phyloP scores from a whole-genome alignment of 176 grass and related monocot species.

The Bolboschoenus planiculmis region DNA sequence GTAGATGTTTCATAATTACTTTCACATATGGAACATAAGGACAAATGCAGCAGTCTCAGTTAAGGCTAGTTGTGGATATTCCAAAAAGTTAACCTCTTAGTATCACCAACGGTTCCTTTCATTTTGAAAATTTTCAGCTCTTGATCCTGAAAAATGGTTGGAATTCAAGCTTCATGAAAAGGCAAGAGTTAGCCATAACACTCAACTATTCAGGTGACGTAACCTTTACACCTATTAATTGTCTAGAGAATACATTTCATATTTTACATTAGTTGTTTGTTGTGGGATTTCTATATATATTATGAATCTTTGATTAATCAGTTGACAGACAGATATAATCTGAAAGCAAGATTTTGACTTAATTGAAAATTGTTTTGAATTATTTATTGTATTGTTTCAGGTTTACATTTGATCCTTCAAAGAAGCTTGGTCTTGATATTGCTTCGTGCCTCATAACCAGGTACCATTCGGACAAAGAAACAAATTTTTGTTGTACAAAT shows the following conservation, averaged over 20 bases:
- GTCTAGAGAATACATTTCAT: not conserved
- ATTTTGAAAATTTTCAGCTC: slow-evolving; percentile 43
- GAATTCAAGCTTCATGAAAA: slow-evolving; percentile 91
- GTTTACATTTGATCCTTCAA: slow-evolving; percentile 83
- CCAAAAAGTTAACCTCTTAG: not conserved
- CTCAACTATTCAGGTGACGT: slow-evolving; percentile 67
- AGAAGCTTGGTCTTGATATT: slow-evolving; percentile 85
- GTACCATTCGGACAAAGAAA: slow-evolving; percentile 27
- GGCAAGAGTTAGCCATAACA: slow-evolving; percentile 81
- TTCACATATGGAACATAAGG: not conserved
- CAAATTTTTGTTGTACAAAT: not conserved
- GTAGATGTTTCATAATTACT: not conserved
- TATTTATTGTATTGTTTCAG: slow-evolving; percentile 29
- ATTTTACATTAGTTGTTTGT: slow-evolving; percentile 3
- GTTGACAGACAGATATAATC: slow-evolving; percentile 4
- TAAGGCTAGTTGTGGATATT: not conserved
- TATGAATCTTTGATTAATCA: not conserved
- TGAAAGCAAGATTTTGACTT: not conserved
- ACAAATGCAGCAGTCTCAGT: not conserved
- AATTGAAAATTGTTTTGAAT: not conserved
- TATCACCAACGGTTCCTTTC: not conserved
- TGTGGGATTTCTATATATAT: not conserved
- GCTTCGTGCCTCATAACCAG: slow-evolving; percentile 92
- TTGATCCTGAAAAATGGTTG: slow-evolving; percentile 93
- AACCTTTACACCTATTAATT: not conserved